phyloP scores from a whole-genome alignment of 1,284 basidiomycete genomes.

The Takashimella koratensis region DNA sequence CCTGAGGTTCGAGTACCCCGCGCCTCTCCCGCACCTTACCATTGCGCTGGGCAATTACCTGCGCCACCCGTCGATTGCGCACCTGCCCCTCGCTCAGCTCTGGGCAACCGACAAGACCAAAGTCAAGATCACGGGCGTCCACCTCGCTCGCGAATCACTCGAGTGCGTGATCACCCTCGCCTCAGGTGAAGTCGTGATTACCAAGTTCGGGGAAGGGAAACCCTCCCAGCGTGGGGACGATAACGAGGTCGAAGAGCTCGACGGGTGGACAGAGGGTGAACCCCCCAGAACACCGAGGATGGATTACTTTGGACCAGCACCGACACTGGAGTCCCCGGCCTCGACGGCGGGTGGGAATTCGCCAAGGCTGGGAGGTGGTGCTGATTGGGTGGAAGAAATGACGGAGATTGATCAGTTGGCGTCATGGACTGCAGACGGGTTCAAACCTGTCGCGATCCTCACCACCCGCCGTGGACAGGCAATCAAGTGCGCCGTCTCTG shows the following conservation, averaged over 20 bases:
- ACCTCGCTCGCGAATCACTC: conserved; percentile 62
- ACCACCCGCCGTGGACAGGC: conserved; percentile 55
- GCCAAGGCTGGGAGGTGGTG: not conserved
- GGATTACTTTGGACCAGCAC: conserved; percentile 28
- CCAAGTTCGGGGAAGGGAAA: conserved; percentile 52
- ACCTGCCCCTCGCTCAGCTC: conserved; percentile 41
- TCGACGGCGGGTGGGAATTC: not conserved
- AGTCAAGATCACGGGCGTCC: conserved; percentile 55
- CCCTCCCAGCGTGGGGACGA: conserved; percentile 9
- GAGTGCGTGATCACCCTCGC: conserved; percentile 63
- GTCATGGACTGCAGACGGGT: conserved; percentile 53
- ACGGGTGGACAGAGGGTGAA: conserved; percentile 17
- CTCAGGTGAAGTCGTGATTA: conserved; percentile 66
- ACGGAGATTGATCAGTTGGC: conserved; percentile 42
- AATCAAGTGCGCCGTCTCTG: conserved; percentile 60
- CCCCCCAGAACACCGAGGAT: conserved; percentile 6
- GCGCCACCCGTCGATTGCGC: conserved; percentile 36
- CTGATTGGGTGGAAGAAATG: conserved; percentile 41
- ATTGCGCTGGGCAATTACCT: conserved; percentile 58
- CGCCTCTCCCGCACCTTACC: conserved; percentile 59
- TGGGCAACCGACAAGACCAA: conserved; percentile 42
- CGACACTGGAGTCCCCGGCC: not conserved
- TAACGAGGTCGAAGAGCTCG: conserved; percentile 31
- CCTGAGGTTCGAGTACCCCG: conserved; percentile 58
- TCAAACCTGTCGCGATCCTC: conserved; percentile 62